These are phyloP conservation scores for Aspergillus intermedius DNA, from an alignment of 2,329 filamentous ascomycete genomes.

Conservation along the genomic window DNA sequence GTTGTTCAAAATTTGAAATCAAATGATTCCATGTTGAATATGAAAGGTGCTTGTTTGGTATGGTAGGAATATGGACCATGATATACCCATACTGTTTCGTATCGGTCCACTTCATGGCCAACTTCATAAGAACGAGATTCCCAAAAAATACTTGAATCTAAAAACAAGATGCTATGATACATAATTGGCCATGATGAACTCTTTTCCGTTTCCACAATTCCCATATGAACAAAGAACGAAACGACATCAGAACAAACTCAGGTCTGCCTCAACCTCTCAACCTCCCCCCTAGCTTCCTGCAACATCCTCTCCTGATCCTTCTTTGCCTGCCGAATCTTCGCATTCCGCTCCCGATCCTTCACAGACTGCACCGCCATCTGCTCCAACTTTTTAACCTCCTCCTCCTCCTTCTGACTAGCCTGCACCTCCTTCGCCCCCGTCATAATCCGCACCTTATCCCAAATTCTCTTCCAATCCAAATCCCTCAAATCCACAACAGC, in stretches of 20 bases:
- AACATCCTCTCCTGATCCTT: constrained; percentile 42
- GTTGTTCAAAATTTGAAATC: constrained; percentile 7
- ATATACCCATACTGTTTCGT: background rate
- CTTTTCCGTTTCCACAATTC: constrained; percentile 9
- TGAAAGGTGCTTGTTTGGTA: too few relatives aligned
- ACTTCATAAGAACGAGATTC: background rate
- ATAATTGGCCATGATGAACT: constrained; percentile 10
- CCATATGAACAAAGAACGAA: background rate
- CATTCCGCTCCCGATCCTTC: constrained; percentile 34
- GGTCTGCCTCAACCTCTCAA: constrained; percentile 35
- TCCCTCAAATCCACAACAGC: constrained; percentile 34
- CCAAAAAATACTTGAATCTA: constrained; percentile 15
- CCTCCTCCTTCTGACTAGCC: constrained; percentile 28
- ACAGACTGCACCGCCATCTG: constrained; percentile 29
- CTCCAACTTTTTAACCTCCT: constrained; percentile 30
- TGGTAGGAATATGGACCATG: background rate
- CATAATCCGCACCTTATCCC: constrained; percentile 35
- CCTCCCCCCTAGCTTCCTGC: constrained; percentile 38
- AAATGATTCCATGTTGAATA: too few relatives aligned
- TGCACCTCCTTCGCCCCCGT: constrained; percentile 35
- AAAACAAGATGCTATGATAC: constrained; percentile 19
- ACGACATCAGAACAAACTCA: constrained; percentile 11
- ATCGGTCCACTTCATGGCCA: too few relatives aligned
- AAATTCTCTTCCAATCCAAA: constrained; percentile 36
- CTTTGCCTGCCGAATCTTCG: constrained; percentile 35